Conservation (phyloP, 805 yeast species). For the Pichia deserticola region DNA sequence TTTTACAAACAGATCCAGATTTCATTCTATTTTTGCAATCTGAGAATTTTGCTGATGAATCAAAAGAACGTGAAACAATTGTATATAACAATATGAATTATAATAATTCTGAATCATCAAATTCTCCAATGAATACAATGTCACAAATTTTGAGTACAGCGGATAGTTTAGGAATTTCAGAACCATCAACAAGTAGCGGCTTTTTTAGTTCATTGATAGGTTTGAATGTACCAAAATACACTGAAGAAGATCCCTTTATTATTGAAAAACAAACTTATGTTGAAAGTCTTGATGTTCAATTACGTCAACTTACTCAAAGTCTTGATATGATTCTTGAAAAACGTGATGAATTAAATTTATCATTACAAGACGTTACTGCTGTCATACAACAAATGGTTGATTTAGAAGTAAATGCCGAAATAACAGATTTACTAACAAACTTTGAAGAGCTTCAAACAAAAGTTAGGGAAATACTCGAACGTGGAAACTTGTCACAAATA, state of each 20-base stretch:
- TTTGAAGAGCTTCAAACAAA: conserved; percentile 68
- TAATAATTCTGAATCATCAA: conserved; percentile 8
- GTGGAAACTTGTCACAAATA: conserved; percentile 78
- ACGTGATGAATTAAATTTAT: conserved; percentile 61
- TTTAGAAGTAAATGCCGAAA: conserved; percentile 63
- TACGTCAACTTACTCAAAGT: conserved; percentile 60
- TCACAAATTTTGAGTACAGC: conserved; percentile 23
- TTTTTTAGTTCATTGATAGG: conserved; percentile 66
- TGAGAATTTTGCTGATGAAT: conserved; percentile 57
- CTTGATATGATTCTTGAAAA: conserved; percentile 69
- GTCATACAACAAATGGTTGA: conserved; percentile 55
- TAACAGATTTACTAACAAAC: conserved; percentile 56
- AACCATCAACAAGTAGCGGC: conserved; percentile 32
- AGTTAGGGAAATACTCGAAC: conserved; percentile 64
- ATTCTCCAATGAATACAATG: conserved; percentile 21
- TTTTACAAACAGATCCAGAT: conserved; percentile 64
- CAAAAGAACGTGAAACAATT: conserved; percentile 58
- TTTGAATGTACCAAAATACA: conserved; percentile 51
- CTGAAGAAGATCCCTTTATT: conserved; percentile 77
- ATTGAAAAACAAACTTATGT: conserved; percentile 59
- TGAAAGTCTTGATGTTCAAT: conserved; percentile 65
- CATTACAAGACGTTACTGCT: conserved; percentile 56
- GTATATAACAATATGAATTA: conserved; percentile 20
- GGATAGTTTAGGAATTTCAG: conserved; percentile 16
- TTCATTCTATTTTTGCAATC: conserved; percentile 72